Evolutionary conservation across 441 rosid genomes (phyloP).

Genomic region (Sinapis alba): DNA sequence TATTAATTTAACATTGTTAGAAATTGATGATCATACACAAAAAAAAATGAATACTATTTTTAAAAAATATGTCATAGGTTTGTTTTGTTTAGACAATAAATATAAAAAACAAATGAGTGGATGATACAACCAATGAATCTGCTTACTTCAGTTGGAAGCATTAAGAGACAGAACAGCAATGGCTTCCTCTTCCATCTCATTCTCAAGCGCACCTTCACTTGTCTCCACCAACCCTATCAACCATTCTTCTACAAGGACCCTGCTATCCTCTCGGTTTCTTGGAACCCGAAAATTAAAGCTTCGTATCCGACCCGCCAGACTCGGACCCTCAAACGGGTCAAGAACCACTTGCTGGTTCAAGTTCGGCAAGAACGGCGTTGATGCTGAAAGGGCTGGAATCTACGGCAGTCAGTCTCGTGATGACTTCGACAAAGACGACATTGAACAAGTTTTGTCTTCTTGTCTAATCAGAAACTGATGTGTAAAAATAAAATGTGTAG

Average conservation of each 20-base stretch:
- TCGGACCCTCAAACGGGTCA: conserved; percentile 70
- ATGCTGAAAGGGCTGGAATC: conserved; percentile 89
- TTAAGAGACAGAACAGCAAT: conserved; percentile 33
- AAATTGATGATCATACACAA: not conserved
- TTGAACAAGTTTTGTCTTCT: conserved; percentile 64
- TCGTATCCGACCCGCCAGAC: no score
- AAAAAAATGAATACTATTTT: no score
- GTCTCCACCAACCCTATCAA: conserved; percentile 33
- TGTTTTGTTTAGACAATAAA: not conserved
- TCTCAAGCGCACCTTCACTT: conserved; percentile 38
- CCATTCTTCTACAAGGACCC: conserved; percentile 17
- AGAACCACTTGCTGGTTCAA: conserved; percentile 79
- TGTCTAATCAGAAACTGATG: not conserved
- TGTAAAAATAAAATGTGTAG: not conserved
- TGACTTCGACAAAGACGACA: conserved; percentile 91
- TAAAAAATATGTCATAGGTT: not conserved
- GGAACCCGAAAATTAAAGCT: conserved; percentile 44
- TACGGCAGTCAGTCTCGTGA: conserved; percentile 85
- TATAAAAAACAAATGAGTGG: not conserved
- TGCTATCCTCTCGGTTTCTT: conserved; percentile 53
- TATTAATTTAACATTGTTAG: no score
- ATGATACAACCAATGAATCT: not conserved
- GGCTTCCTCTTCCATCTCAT: conserved; percentile 51
- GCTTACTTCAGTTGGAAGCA: conserved; percentile 26
- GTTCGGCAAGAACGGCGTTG: conserved; percentile 86